Percentiles rank a stretch among this genome's conserved stretches.
Evolutionary conservation across 768 basidiomycete genomes (phyloP).

Genomic region (Pleurotus sapidus): DNA sequence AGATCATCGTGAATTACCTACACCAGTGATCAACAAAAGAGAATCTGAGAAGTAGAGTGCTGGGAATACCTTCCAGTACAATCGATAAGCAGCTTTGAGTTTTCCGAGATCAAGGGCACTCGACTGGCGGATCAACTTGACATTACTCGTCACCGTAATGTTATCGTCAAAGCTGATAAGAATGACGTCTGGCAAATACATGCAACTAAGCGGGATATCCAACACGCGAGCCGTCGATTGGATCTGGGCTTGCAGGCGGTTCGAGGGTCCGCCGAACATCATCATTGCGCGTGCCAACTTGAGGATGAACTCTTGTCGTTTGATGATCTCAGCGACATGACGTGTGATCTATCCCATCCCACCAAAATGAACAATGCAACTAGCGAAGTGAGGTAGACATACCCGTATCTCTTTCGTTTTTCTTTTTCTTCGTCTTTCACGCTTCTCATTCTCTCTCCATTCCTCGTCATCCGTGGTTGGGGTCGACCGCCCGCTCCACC

Average conservation of each 20-base stretch:
- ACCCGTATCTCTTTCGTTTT: conserved; percentile 70
- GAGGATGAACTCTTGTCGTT: conserved; percentile 80
- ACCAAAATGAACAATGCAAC: background rate
- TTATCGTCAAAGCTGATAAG: conserved; percentile 82
- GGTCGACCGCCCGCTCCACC: conserved; percentile 17
- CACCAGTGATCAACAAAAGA: background rate
- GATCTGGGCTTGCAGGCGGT: conserved; percentile 81
- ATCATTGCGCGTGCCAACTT: conserved; percentile 85
- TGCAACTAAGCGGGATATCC: conserved; percentile 65
- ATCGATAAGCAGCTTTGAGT: conserved; percentile 60
- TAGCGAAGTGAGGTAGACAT: conserved; percentile 16
- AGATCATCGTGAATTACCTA: conserved; percentile 83
- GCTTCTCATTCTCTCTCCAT: conserved; percentile 26
- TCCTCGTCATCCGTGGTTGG: conserved; percentile 11
- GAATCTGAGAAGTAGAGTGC: background rate
- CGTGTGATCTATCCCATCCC: conserved; percentile 58
- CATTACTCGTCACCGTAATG: conserved; percentile 75
- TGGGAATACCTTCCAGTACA: conserved; percentile 66
- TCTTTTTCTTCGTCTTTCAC: conserved; percentile 49
- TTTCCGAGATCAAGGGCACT: conserved; percentile 76
- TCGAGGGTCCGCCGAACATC: conserved; percentile 85
- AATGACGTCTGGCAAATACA: conserved; percentile 75
- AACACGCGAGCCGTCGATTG: conserved; percentile 76
- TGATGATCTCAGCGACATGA: conserved; percentile 79
- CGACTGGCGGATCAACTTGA: conserved; percentile 75